phyloP scores from a whole-genome alignment of 768 basidiomycete genomes.

The Pleurotus salmoneostramineus region DNA sequence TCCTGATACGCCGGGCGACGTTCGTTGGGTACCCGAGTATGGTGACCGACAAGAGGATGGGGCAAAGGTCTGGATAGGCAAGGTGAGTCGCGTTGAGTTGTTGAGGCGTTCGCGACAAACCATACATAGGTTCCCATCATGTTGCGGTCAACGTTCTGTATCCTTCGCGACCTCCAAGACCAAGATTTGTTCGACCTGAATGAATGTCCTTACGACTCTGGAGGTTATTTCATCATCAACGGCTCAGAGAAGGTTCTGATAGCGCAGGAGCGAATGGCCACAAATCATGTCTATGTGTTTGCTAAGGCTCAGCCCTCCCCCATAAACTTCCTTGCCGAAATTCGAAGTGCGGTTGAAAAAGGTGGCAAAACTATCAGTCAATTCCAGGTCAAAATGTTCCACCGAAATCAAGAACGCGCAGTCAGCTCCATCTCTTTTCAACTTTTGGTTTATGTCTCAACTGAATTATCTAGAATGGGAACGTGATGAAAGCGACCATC shows the following conservation, averaged over 20 bases:
- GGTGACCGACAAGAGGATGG: constrained; percentile 59
- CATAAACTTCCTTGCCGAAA: constrained; percentile 93
- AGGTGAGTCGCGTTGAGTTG: constrained; percentile 41
- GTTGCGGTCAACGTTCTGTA: constrained; percentile 94
- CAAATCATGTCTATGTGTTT: constrained; percentile 99
- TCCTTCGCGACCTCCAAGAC: constrained; percentile 75
- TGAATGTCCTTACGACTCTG: constrained; percentile 98
- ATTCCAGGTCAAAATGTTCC: constrained; percentile 97
- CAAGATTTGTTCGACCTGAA: constrained; percentile 86
- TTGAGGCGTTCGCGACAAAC: neutral
- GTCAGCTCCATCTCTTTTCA: constrained; percentile 40
- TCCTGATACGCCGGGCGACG: constrained; percentile 74
- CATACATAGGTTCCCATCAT: constrained; percentile 86
- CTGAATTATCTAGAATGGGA: constrained; percentile 55
- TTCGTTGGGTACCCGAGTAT: constrained; percentile 73
- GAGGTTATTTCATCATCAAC: constrained; percentile 99
- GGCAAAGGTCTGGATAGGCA: constrained; percentile 92
- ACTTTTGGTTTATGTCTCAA: constrained; percentile 7
- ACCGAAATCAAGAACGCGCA: constrained; percentile 82
- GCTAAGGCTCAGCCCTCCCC: constrained; percentile 97
- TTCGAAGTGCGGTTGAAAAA: constrained; percentile 95
- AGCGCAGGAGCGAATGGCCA: constrained; percentile 99
- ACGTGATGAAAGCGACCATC: constrained; percentile 94
- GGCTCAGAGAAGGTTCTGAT: constrained; percentile 99
- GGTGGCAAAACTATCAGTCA: constrained; percentile 98